Evolutionary conservation across 1,139 yeast species (phyloP), one percentile per base, ranked within the genome.

Genomic region (Scheffersomyces titani): DNA sequence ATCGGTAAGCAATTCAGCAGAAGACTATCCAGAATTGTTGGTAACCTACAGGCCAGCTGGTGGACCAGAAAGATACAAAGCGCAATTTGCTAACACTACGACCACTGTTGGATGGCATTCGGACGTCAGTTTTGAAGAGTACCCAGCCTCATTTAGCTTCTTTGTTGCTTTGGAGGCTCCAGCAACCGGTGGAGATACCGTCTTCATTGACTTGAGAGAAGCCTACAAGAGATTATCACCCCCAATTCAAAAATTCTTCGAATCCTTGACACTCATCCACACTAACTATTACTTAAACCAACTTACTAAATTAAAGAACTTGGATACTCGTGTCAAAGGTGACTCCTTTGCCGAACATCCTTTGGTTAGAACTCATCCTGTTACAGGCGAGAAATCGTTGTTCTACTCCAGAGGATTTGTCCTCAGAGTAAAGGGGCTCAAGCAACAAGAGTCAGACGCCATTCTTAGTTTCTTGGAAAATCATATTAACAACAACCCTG

Each of bases 181-280:
- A n/a, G 66, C 63, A 20, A 54, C 61, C 16, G 73, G 73, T 52
- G 73, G 73, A 44, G 73, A 70, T 56, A 70, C 73, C 19, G 69
- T 70, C 16, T 70, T 68, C 55, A 61, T 68, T 36, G 73, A 69
- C 56, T 63, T 68, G 36, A 64, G 65, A 57, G 72, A 69, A 54
- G 73, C 73, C 5, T 70, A 67, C 57, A 65, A 62, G 52, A 63
- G 73, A 55, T 66, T 70, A 55, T 68, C 71, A 1, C 72, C 72
- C 19, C 57, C 64, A 13, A 61, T 66, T 58, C 66, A 66, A 58
- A 58, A 62, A 53, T 60, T 67, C 54, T 63, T 70, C 44, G 70
- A 68, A 53, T 63, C 67, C 3, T 64, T 69, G 52, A 64, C 66
- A 11, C 62, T 56, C 19, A 57, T 65, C 40, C 68, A 65, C 54